phyloP scores from a whole-genome alignment of 2,329 filamentous ascomycete species.

The Penicillium hordei region DNA sequence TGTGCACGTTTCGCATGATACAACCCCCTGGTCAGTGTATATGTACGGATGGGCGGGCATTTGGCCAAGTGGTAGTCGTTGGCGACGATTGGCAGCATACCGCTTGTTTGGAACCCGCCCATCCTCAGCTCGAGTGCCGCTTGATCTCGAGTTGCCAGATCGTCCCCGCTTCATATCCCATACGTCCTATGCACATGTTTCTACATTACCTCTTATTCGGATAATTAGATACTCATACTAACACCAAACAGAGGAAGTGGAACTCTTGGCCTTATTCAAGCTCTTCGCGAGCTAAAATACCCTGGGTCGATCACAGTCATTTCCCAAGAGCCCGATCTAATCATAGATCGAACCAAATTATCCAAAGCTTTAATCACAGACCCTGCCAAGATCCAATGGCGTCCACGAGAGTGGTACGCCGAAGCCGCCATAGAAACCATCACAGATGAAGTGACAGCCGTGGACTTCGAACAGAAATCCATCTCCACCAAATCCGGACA shows the following conservation, averaged over 20 bases:
- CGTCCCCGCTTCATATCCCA: not conserved
- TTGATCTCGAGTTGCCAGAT: constrained; percentile 1
- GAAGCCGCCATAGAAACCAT: constrained; percentile 58
- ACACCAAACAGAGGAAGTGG: constrained; percentile 66
- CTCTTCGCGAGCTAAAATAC: constrained; percentile 78
- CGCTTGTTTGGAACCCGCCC: not conserved
- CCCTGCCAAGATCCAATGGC: constrained; percentile 71
- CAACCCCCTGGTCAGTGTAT: not conserved
- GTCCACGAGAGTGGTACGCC: constrained; percentile 75
- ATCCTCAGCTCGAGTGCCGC: not conserved
- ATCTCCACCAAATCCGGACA: constrained; percentile 74
- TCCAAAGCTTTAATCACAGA: constrained; percentile 91
- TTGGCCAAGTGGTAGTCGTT: not conserved
- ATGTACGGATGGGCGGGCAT: not conserved
- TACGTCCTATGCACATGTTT: not conserved
- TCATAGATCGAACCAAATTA: constrained; percentile 91
- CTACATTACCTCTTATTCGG: not conserved
- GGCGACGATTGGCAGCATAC: not conserved
- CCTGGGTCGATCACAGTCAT: constrained; percentile 78
- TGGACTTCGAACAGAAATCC: constrained; percentile 73
- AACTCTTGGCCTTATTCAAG: constrained; percentile 76
- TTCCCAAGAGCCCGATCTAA: constrained; percentile 77
- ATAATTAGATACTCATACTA: not conserved
- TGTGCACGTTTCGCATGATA: not conserved
- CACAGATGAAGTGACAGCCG: constrained; percentile 62